Evolutionary conservation across 192 early-diverging fungal species (phyloP), one percentile per base, ranked within the genome.

Genomic region (Obelidium mucronatum): DNA sequence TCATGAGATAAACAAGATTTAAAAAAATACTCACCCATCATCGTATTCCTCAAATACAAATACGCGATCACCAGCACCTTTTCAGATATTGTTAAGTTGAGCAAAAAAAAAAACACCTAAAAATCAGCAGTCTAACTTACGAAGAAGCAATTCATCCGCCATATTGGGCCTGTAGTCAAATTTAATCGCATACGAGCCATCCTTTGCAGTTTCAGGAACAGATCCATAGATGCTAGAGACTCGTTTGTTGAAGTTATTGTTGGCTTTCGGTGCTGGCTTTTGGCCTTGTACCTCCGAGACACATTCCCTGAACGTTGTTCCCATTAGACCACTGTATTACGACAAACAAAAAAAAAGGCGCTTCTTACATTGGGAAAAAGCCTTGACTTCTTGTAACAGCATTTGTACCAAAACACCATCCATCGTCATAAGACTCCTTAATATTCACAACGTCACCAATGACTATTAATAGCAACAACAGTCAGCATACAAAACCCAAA

Each of bases 1-100:
- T 60, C 59, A 60, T 26, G 8, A 60, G 33, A 13, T 13, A 26
- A 13, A 22, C 17, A 17, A 8, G 11, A 60, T 8, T 31, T 11
- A 60, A 60, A 26, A 26, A 22, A 11, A 60, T 13, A 31, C 59
- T 60, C 11, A 60, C 59, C 65, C 75, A 31, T 68, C 75, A 66
- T 76, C 75, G 53, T 76, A 76, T 55, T 76, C 75, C n/a, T 67
- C 52, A 28, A 24, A 65, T 8, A 76, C 75, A 24, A 67, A 19
- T 6, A 67, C 75, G 11, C 61, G 30, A 55, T 76, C 75, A 26
- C 75, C 75, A 37, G 33, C 8, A 22, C 62, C 44, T 73, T 34
- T 19, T 70, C 67, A 26, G 40, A n/a, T n/a, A n/a, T n/a, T n/a
- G n/a, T n/a, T n/a, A n/a, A n/a, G n/a, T n/a, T n/a, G n/a, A n/a